Percentiles rank a stretch among this genome's conserved stretches.
These are phyloP conservation scores for Ambispora gerdemannii DNA, from an alignment of 192 early-diverging fungal genomes.

Conservation along the genomic window DNA sequence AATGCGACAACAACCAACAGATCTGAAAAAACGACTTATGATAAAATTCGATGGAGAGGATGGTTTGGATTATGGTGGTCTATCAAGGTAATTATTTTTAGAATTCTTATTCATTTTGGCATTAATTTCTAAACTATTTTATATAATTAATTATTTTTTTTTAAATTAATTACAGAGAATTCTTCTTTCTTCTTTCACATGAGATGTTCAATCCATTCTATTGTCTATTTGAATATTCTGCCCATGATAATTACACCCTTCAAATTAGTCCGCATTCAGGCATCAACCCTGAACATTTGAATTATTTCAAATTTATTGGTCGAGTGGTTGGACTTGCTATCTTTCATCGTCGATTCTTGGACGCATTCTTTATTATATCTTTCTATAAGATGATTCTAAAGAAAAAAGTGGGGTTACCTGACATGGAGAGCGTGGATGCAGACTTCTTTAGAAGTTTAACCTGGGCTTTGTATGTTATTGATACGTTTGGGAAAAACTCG, in stretches of 20 bases:
- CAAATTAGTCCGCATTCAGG: conserved; percentile 95
- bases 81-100: conserved; percentile 63
- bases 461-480: conserved; percentile 78
- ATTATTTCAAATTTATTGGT: conserved; percentile 98
- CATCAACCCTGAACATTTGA: conserved; percentile 96
- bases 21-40: conserved; percentile 96
- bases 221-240: conserved; percentile 96
- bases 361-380: conserved; percentile 92
- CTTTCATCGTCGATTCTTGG: conserved; percentile 95
- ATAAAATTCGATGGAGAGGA: conserved; percentile 99
- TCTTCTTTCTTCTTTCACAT: conserved; percentile 96
- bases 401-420: conserved; percentile 82
- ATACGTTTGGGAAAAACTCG: neutral
- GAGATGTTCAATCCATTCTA: conserved; percentile 99
- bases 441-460: conserved; percentile 86
- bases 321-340: conserved; percentile 94
- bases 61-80: conserved; percentile 96
- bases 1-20: conserved; percentile 85
- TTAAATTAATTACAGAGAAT: conserved; percentile 60
- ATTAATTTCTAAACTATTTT: neutral
- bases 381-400: conserved; percentile 97
- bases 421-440: conserved; percentile 94
- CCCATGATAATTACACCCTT: conserved; percentile 96
- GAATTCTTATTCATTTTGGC: neutral
- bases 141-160: neutral